A percentile compares a stretch with the other conserved stretches of the same genome.
Conservation (phyloP, 495 filamentous ascomycete species). For the Jackrogersella multiformis region DNA sequence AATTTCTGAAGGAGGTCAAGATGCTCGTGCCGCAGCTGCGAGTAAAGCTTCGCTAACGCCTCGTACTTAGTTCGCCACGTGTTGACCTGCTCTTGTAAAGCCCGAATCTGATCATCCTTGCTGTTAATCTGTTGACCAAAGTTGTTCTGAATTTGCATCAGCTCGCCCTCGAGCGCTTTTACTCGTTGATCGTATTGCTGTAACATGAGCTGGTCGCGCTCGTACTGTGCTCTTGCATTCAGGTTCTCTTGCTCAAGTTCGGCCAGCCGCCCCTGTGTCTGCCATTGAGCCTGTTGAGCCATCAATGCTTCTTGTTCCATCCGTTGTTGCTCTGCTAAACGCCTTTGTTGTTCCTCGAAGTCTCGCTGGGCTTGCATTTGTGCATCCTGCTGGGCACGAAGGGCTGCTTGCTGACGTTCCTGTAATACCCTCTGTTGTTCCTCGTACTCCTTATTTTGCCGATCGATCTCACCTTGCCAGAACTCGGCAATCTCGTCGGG, state of each 20-base stretch:
- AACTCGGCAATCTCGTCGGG: constrained; percentile 97
- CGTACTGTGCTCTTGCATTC: constrained; percentile 92
- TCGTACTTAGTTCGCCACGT: constrained; percentile 98
- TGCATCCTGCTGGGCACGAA: constrained; percentile 74
- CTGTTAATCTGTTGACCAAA: constrained; percentile 84
- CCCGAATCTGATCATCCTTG: constrained; percentile 92
- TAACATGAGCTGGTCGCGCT: constrained; percentile 94
- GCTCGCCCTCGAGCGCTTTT: constrained; percentile 89
- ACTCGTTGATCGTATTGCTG: constrained; percentile 95
- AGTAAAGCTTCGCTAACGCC: constrained; percentile 94
- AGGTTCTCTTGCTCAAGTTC: constrained; percentile 95
- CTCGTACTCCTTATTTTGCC: constrained; percentile 93
- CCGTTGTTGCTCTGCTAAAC: constrained; percentile 86
- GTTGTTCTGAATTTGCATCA: constrained; percentile 81
- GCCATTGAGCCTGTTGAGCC: constrained; percentile 85
- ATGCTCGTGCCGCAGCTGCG: constrained; percentile 94
- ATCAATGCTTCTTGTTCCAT: constrained; percentile 89
- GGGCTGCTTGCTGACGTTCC: constrained; percentile 76
- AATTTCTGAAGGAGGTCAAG: constrained; percentile 93
- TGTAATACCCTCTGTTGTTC: constrained; percentile 89
- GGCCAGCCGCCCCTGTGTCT: constrained; percentile 91
- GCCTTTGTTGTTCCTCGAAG: constrained; percentile 93
- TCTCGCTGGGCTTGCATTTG: constrained; percentile 85
- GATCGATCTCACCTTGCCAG: constrained; percentile 90
- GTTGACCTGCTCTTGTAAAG: constrained; percentile 93